phyloP scores from a whole-genome alignment of 495 filamentous ascomycete species.

The Daldinia vernicosa region DNA sequence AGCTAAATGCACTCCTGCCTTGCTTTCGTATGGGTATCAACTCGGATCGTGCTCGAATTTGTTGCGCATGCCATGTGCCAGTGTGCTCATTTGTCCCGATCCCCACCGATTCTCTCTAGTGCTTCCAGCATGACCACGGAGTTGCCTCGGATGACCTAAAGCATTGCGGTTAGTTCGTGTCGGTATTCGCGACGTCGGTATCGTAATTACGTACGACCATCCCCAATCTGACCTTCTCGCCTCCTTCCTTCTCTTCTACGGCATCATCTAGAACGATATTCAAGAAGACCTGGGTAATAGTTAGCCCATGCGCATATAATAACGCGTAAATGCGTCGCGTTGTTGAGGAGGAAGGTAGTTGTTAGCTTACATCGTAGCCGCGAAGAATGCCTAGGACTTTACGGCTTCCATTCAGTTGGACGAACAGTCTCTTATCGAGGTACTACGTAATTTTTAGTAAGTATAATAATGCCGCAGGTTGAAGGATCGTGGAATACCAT shows the following conservation, averaged over 20 bases:
- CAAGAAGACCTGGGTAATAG: slow-evolving; percentile 80
- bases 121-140: slow-evolving; percentile 97
- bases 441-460: slow-evolving; percentile 67
- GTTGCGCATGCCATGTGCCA: slow-evolving; percentile 3
- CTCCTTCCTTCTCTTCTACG: slow-evolving; percentile 92
- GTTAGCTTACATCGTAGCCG: slow-evolving; percentile 87
- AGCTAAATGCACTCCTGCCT: slow-evolving; percentile 15
- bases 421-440: slow-evolving; percentile 98
- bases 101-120: slow-evolving; percentile 65
- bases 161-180: slow-evolving; percentile 2
- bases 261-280: slow-evolving; percentile 98
- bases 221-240: slow-evolving; percentile 89
- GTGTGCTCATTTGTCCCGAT: slow-evolving; percentile 48
- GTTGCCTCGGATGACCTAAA: slow-evolving; percentile 83
- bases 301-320: neutral
- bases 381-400: slow-evolving; percentile 95
- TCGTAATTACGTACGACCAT: slow-evolving; percentile 77
- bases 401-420: slow-evolving; percentile 95
- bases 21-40: slow-evolving; percentile 29
- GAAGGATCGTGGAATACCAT: slow-evolving; percentile 24
- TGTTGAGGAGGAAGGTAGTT: neutral
- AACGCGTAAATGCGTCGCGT: neutral
- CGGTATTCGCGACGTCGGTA: neutral
- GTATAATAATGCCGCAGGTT: neutral
- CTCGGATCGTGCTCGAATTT: slow-evolving; percentile 3